phyloP scores from a whole-genome alignment of 2,329 filamentous ascomycete genomes.

The Diaporthe helianthi region DNA sequence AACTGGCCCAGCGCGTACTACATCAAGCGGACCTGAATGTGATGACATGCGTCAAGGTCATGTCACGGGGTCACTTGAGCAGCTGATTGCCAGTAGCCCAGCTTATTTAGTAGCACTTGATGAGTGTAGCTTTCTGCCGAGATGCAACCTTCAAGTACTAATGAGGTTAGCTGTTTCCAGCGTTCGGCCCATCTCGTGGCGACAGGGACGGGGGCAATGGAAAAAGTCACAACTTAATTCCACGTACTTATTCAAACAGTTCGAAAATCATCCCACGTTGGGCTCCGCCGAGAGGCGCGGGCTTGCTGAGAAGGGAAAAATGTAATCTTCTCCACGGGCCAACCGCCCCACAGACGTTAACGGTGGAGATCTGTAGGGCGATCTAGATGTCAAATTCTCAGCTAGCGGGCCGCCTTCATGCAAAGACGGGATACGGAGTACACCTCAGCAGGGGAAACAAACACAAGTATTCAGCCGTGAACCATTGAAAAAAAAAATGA shows the following conservation, averaged over 20 bases:
- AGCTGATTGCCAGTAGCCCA: too few relatives aligned
- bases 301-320: neutral
- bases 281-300: neutral
- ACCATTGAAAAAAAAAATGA: too few relatives aligned
- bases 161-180: neutral
- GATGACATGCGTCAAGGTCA: neutral
- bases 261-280: neutral
- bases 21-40: neutral
- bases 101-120: too few relatives aligned
- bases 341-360: conserved; percentile 3
- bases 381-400: neutral
- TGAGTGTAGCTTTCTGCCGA: neutral
- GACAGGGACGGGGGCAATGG: neutral
- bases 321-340: neutral
- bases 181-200: conserved; percentile 15
- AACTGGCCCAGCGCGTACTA: neutral
- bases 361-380: neutral
- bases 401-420: conserved; percentile 6
- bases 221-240: neutral
- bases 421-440: too few relatives aligned
- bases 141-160: too few relatives aligned
- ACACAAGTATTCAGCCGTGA: too few relatives aligned
- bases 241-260: neutral
- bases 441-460: too few relatives aligned
- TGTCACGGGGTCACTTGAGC: neutral